A percentile compares a stretch with the other conserved stretches of the same genome.
phyloP scores from a whole-genome alignment of 768 basidiomycete species.

The Exsudoporus frostii region DNA sequence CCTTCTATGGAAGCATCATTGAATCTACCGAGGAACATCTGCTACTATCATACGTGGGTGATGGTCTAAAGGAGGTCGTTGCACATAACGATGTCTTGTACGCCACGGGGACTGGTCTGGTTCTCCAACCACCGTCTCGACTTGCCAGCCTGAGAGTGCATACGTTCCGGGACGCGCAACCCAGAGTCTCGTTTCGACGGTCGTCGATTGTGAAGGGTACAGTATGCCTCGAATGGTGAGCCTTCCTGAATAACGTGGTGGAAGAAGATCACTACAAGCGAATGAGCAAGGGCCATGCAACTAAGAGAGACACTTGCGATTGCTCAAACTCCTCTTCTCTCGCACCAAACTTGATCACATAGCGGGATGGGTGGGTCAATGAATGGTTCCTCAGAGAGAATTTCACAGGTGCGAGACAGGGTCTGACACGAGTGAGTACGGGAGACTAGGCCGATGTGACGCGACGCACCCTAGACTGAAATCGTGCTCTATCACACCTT shows the following conservation, averaged over 20 bases:
- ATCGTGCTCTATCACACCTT: constrained; percentile 53
- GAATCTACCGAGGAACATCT: constrained; percentile 9
- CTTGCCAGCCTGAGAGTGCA: constrained; percentile 60
- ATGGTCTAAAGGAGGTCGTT: constrained; percentile 31
- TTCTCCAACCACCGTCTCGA: constrained; percentile 65
- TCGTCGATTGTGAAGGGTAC: constrained; percentile 43
- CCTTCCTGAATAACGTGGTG: constrained; percentile 62
- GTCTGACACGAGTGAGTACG: constrained; percentile 38
- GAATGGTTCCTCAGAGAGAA: constrained; percentile 74
- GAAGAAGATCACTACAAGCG: constrained; percentile 38
- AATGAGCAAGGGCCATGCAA: constrained; percentile 6
- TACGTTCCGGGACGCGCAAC: constrained; percentile 63
- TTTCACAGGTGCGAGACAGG: constrained; percentile 49
- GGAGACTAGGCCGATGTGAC: background rate
- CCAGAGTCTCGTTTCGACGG: constrained; percentile 54
- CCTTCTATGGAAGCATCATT: background rate
- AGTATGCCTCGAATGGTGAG: constrained; percentile 63
- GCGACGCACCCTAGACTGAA: constrained; percentile 65
- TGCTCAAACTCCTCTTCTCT: constrained; percentile 22
- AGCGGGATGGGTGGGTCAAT: constrained; percentile 55
- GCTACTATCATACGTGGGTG: constrained; percentile 36
- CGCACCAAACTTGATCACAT: constrained; percentile 47
- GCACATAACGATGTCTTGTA: constrained; percentile 40
- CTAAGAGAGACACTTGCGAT: constrained; percentile 14
- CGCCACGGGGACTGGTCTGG: constrained; percentile 27